Evolutionary conservation across 192 early-diverging fungal species (phyloP), one percentile per base, ranked within the genome.

Genomic region (Tieghemiomyces parasiticus): DNA sequence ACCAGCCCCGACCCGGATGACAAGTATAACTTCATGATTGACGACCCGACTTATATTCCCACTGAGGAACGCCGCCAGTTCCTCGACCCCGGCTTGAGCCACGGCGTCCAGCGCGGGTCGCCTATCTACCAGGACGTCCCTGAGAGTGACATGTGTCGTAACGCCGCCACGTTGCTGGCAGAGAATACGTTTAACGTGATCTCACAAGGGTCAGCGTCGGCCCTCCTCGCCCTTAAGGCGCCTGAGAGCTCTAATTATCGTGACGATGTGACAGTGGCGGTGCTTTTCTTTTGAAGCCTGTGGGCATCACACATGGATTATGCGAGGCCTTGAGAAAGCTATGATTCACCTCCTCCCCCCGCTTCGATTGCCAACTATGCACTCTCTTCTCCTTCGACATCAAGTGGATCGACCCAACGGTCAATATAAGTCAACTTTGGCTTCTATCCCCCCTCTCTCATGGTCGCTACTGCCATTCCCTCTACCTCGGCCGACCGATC

Each of bases 1-100:
- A n/a, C n/a, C n/a, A n/a, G n/a, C n/a, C n/a, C n/a, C n/a, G 50
- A 52, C 50, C 50, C 50, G 20, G 50, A 52, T 16, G 50, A 52
- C 50, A 24, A 30, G 4, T 52, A 24, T 52, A 52, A 52, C 30
- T 52, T 9, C 26, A 52, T 52, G 22, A 30, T 52, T 14, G 50
- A 52, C 26, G 50, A 52, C 26, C 50, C 50, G 1, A 52, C 50
- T 1, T 52, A 25, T 52, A 52, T 28, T 29, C 50, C 50, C 26
- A 52, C 50, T 1, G 50, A 24, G 14, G 50, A 52, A 52, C 50
- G 50, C 24, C 50, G 50, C 0, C 50, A 25, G 22, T 52, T 25
- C 30, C 26, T 52, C 20, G 50, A 25, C 26, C 13, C 50, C 26
- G 24, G 50, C 14, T 25, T 52, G 20, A 28, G 26, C 16, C 50